Conservation (phyloP, 441 rosid genomes). For the Syzygium syzygioides region DNA sequence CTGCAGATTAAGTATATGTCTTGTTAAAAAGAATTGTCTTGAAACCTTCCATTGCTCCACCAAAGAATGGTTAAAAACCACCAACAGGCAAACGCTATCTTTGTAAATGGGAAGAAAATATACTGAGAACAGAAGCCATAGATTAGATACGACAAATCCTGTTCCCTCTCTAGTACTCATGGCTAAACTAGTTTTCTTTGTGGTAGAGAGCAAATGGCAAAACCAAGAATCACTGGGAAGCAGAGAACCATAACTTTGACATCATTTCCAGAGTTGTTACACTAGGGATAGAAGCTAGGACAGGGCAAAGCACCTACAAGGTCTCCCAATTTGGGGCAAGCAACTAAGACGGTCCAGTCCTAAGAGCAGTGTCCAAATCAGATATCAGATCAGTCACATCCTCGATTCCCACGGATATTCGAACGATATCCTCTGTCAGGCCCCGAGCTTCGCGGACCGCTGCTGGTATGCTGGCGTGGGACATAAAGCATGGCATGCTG, state of each 20-base stretch:
- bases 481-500: slow-evolving; percentile 98
- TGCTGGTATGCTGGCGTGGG: slow-evolving; percentile 89
- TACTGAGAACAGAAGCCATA: neutral
- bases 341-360: slow-evolving; percentile 42
- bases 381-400: slow-evolving; percentile 79
- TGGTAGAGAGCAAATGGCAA: neutral
- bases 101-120: neutral
- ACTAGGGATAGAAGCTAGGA: neutral
- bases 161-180: neutral
- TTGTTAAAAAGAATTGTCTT: neutral
- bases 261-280: neutral
- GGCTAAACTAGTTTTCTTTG: neutral
- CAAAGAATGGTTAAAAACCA: neutral
- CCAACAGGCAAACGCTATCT: neutral
- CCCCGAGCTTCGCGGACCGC: slow-evolving; percentile 87
- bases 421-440: slow-evolving; percentile 79
- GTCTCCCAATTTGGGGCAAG: neutral
- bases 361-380: slow-evolving; percentile 69
- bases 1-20: neutral
- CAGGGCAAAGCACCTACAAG: neutral
- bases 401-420: slow-evolving; percentile 90
- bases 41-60: neutral
- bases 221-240: neutral
- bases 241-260: neutral
- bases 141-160: neutral